Evolutionary conservation across 352 stramenopile genomes (phyloP), one percentile per base, ranked within the genome.

Genomic region (Phytophthora tubulina): DNA sequence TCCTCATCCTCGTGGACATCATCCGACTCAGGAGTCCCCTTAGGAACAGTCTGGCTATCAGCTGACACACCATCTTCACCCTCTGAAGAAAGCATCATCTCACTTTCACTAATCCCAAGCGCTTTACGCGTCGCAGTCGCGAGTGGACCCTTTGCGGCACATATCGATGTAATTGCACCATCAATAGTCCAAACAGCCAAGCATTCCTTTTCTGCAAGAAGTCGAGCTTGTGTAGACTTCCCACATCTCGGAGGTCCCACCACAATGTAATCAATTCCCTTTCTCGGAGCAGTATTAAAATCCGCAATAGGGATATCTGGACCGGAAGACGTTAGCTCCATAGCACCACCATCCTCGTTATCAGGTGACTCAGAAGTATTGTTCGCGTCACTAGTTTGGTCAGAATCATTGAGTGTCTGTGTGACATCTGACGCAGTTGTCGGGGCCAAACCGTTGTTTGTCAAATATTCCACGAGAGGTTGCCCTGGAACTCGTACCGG

Each of bases 191-290:
- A 91, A 5, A 92, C 68, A 14, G 15, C 21, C 11, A 96, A 15
- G 27, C 82, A 79, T 68, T 97, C 85, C 9, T 91, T 91, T 36
- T 96, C 76, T 6, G 78, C 86, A 6, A 98, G 71, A 45, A 93
- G 67, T 31, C 79, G 78, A 21, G 90, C 88, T 17, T 97, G 85
- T 4, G 91, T 96, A 6, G 86, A 88, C 33, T 94, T 95, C 2
- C 93, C 92, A 21, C 78, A 94, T 6, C 78, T 74, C 21, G 88
- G 82, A 21, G 92, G 91, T 0, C 93, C 92, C 5, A 96, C 49
- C 14, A 98, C 56, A 56, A 98, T 73, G 63, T 96, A 93, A 63
- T 98, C 91, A 21, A 86, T 53, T 9, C 79, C 86, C 32, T 69
- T 85, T 39, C 84, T 76, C 49, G 67, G 62, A 3, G n/a, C 30